Conservation (phyloP, 352 stramenopile species). For the Phytophthora sansomeana region DNA sequence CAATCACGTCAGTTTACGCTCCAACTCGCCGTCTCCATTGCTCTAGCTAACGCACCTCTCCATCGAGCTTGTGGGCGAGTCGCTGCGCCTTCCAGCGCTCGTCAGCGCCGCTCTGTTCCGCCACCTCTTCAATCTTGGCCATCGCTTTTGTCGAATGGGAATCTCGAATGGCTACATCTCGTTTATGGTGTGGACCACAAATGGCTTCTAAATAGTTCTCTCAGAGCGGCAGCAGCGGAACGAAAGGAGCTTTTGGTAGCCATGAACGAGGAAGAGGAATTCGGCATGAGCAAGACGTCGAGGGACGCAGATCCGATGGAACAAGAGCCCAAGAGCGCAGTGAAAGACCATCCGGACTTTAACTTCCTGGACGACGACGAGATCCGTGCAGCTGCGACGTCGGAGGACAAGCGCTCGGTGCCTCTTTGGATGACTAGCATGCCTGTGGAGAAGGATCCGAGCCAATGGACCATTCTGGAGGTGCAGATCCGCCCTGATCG, state of each 20-base stretch:
- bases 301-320: conserved; percentile 78
- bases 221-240: too few species aligned
- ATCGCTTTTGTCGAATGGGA: conserved; percentile 22
- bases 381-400: conserved; percentile 41
- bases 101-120: conserved; percentile 20
- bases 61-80: conserved; percentile 48
- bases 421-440: conserved; percentile 67
- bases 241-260: too few species aligned
- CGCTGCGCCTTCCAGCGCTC: conserved; percentile 61
- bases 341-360: conserved; percentile 82
- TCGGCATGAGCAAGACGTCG: conserved; percentile 68
- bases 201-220: too few species aligned
- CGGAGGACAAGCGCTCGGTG: conserved; percentile 41
- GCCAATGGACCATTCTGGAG: conserved; percentile 74
- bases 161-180: neutral
- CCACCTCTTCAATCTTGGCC: conserved; percentile 45
- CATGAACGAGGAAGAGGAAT: conserved; percentile 76
- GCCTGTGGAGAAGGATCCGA: conserved; percentile 69
- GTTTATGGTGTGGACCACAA: neutral
- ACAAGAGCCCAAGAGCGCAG: conserved; percentile 49
- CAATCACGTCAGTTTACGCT: neutral
- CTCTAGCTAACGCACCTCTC: conserved; percentile 34
- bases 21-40: neutral
- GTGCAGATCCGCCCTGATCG: conserved; percentile 77
- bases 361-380: conserved; percentile 49